Evolutionary conservation across 1,139 yeast species (phyloP), one percentile per base, ranked within the genome.

Genomic region (Blastobotrys elegans): DNA sequence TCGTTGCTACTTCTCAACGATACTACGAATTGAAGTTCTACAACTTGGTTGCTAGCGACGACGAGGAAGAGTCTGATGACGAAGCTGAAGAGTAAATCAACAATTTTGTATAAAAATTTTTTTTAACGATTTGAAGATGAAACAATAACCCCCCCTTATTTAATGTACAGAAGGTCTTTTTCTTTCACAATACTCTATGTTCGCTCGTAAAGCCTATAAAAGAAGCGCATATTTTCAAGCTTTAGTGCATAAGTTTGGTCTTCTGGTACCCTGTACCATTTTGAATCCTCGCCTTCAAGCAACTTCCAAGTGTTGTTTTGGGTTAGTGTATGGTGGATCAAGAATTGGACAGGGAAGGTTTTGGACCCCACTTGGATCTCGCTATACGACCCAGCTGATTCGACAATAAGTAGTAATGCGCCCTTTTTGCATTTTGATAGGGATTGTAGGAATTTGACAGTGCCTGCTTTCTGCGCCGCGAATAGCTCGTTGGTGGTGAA

Each of bases 21-120:
- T 84, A 82, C 74, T 94, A 92, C 88, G 88, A 87, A 75, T 85
- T 94, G 80, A 90, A 94, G 77, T 94, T 92, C 96, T 94, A 88
- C 96, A 89, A 95, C 76, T 94, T 92, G 74, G 92, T 94, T 70
- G 92, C 87, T 67, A 96, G 90, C 68, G 97, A 92, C 70, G 96
- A 88, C 70, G 96, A 86, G 70, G 95, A 83, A 65, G 97, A 86
- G 68, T 56, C 56, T 68, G 66, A 57, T 50, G 64, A 59, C 24
- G 66, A 62, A 48, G 46, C 34, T 8, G 46, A 27, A 17, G 46
- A 43, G 22, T 36, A 43, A 43, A 37, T 27, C 8, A 39, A 11
- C 20, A 30, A 8, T 37, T 33, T 14, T 33, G 20, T 16, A 16
- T 11, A 7, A 16, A 33, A 14, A 24, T n/a, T n/a, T n/a, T n/a